Evolutionary conservation across 164 flowering plant species (phyloP).

Genomic region (Vitis rotundifolia): DNA sequence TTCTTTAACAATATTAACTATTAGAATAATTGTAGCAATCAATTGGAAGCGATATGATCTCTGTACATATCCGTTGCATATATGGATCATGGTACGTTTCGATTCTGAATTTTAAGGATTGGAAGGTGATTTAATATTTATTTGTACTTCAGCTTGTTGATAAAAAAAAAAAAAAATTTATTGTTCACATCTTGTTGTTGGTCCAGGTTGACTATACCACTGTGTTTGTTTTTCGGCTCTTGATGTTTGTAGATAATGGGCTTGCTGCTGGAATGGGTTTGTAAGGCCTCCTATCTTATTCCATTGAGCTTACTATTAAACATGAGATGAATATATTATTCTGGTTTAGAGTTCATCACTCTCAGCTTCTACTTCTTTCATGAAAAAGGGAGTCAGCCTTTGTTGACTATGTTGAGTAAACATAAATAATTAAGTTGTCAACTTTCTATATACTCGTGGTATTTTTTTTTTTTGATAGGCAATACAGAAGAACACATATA

Average conservation of each 20-base stretch:
- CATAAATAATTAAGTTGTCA: no score
- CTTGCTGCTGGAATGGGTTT: constrained; percentile 97
- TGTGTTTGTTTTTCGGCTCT: constrained; percentile 82
- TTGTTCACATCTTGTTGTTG: background rate
- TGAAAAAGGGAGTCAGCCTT: no score
- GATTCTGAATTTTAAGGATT: background rate
- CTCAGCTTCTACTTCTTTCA: background rate
- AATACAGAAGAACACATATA: no score
- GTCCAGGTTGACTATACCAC: constrained; percentile 91
- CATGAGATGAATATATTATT: background rate
- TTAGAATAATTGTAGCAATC: constrained; percentile 77
- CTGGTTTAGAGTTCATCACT: background rate
- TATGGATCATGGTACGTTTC: constrained; percentile 89
- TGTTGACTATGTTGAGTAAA: no score
- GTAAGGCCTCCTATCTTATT: constrained; percentile 48
- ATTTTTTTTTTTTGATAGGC: no score
- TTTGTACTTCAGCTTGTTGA: background rate
- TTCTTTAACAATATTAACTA: constrained; percentile 34
- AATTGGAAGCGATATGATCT: constrained; percentile 83
- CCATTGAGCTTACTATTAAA: background rate
- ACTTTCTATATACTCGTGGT: no score
- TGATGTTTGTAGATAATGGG: constrained; percentile 96
- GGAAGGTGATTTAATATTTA: background rate
- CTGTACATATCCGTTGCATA: constrained; percentile 86
- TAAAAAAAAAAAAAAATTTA: background rate